phyloP scores from a whole-genome alignment of 352 stramenopile species.

The Globisporangium recalcitrans region DNA sequence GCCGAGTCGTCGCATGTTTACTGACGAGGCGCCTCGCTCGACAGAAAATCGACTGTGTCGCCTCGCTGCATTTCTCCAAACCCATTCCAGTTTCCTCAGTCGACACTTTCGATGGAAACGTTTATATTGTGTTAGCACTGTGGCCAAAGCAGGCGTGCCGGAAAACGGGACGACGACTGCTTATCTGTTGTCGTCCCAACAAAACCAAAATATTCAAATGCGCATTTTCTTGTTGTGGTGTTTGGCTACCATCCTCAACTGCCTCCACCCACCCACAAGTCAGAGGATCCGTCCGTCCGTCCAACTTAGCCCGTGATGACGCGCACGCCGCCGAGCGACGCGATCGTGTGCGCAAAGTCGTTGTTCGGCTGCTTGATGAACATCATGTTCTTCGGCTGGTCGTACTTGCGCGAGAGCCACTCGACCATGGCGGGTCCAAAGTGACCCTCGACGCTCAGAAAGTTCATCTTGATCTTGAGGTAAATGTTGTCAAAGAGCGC shows the following conservation, averaged over 20 bases:
- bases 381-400: constrained; percentile 93
- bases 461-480: constrained; percentile 93
- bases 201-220: background rate
- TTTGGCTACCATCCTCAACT: no score
- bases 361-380: constrained; percentile 96
- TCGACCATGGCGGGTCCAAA: constrained; percentile 90
- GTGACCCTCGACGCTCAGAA: constrained; percentile 82
- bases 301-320: constrained; percentile 80
- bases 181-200: background rate
- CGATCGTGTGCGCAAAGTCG: constrained; percentile 91
- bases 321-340: constrained; percentile 87
- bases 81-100: no score
- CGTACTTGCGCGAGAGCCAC: constrained; percentile 87
- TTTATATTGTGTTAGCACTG: background rate
- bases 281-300: no score
- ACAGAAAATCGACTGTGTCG: no score
- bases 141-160: background rate
- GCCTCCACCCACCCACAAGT: no score
- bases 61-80: no score
- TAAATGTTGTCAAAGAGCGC: constrained; percentile 92
- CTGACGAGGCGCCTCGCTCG: no score
- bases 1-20: no score
- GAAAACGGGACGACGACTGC: background rate
- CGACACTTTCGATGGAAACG: background rate
- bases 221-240: background rate